Conservation (phyloP, 2,329 filamentous ascomycete species). For the Penicillium sp. region DNA sequence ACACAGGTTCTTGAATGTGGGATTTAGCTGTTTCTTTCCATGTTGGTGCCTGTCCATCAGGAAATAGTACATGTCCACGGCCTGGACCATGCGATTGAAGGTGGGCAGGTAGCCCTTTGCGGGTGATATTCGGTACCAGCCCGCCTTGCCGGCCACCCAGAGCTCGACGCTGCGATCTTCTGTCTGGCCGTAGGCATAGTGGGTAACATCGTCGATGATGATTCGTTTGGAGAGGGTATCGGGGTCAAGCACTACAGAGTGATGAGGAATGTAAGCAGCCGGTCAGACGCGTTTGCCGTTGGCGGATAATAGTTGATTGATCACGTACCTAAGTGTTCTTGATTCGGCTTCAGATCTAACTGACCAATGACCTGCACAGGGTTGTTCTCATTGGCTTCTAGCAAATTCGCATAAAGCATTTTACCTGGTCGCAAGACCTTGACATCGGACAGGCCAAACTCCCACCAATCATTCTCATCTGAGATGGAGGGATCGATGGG, state of each 20-base stretch:
- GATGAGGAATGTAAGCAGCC: constrained; percentile 2
- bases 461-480: constrained; percentile 59
- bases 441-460: constrained; percentile 58
- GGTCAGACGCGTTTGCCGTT: background rate
- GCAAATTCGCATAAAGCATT: constrained; percentile 53
- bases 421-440: constrained; percentile 53
- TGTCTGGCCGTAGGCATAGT: constrained; percentile 52
- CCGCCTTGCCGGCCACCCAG: constrained; percentile 63
- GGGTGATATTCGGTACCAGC: constrained; percentile 62
- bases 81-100: constrained; percentile 59
- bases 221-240: constrained; percentile 44
- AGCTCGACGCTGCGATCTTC: constrained; percentile 58
- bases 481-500: constrained; percentile 44
- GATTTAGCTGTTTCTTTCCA: constrained; percentile 35
- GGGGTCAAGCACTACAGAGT: constrained; percentile 36
- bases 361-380: constrained; percentile 58
- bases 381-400: constrained; percentile 55
- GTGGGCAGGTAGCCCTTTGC: constrained; percentile 53
- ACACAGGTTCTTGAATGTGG: constrained; percentile 39
- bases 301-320: background rate
- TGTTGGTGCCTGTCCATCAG: constrained; percentile 57
- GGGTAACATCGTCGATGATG: constrained; percentile 50
- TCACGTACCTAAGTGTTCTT: constrained; percentile 43
- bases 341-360: constrained; percentile 47
- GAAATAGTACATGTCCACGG: constrained; percentile 61